Conservation (phyloP, 139 green algal species). For the Zygnema cylindricum region DNA sequence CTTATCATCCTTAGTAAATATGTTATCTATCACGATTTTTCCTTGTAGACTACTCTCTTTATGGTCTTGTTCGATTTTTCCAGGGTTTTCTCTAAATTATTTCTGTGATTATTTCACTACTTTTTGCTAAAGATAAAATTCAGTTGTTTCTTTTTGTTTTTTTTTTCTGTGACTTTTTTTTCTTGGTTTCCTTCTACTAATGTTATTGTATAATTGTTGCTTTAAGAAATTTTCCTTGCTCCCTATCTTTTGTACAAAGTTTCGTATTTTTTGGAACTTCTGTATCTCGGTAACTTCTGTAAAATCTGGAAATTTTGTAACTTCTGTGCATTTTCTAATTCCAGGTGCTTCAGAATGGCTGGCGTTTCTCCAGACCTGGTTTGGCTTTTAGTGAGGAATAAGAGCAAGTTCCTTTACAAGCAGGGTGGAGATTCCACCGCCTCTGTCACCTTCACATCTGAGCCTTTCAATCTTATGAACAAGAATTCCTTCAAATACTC, state of each 20-base stretch:
- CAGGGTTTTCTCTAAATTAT: too few relatives aligned
- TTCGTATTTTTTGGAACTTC: neutral
- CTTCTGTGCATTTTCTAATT: neutral
- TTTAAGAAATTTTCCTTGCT: neutral
- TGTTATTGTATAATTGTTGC: too few relatives aligned
- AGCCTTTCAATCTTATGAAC: conserved; percentile 53
- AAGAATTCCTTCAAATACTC: conserved; percentile 58
- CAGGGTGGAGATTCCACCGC: conserved; percentile 17
- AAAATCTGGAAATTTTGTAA: neutral
- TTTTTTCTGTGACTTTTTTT: too few relatives aligned
- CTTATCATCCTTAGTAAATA: too few relatives aligned
- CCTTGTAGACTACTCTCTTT: too few relatives aligned
- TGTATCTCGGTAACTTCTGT: neutral
- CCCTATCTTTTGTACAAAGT: neutral
- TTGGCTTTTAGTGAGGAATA: conserved; percentile 47
- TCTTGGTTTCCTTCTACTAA: too few relatives aligned
- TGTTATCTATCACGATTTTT: too few relatives aligned
- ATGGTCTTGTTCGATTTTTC: too few relatives aligned
- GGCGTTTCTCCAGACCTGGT: conserved; percentile 44
- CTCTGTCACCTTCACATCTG: conserved; percentile 23
- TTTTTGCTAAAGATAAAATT: too few relatives aligned
- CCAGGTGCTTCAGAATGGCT: conserved; percentile 20
- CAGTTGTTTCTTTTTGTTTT: too few relatives aligned
- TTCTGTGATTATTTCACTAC: too few relatives aligned
- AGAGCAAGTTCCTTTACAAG: conserved; percentile 46